These are phyloP conservation scores for Phytophthora citrophthora DNA, from an alignment of 352 stramenopile genomes.

Conservation along the genomic window DNA sequence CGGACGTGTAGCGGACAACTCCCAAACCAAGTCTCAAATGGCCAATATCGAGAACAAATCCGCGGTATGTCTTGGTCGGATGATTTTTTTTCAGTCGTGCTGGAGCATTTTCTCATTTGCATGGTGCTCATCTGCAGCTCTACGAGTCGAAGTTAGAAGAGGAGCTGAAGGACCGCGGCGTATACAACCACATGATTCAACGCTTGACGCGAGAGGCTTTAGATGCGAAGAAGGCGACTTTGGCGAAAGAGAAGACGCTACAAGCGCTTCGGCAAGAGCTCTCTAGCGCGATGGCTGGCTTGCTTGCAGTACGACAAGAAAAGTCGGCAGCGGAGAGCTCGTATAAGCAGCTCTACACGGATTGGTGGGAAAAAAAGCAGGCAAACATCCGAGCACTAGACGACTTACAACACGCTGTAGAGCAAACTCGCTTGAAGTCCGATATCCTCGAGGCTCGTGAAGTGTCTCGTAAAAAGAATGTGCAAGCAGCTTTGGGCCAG, in stretches of 20 bases:
- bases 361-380: conserved; percentile 78
- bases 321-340: conserved; percentile 67
- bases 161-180: conserved; percentile 66
- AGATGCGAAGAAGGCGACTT: conserved; percentile 65
- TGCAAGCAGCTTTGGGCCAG: conserved; percentile 71
- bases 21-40: conserved; percentile 68
- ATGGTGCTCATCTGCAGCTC: conserved; percentile 39
- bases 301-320: conserved; percentile 71
- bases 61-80: conserved; percentile 36
- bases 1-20: conserved; percentile 58
- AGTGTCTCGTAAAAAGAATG: conserved; percentile 75
- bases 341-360: conserved; percentile 72
- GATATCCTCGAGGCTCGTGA: conserved; percentile 82
- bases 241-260: conserved; percentile 70
- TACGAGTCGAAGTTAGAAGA: conserved; percentile 84
- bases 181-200: conserved; percentile 89
- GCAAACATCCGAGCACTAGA: conserved; percentile 75
- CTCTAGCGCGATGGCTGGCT: conserved; percentile 48
- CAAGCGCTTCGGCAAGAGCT: conserved; percentile 63
- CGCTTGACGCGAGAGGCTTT: conserved; percentile 67
- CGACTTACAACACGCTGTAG: conserved; percentile 78
- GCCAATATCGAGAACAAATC: conserved; percentile 81
- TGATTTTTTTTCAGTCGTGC: neutral
- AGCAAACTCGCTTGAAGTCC: conserved; percentile 75
- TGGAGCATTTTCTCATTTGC: neutral